Percentiles rank a stretch among this genome's conserved stretches.
These are phyloP conservation scores for Sutorius australiensis DNA, from an alignment of 768 basidiomycete genomes.

Conservation along the genomic window DNA sequence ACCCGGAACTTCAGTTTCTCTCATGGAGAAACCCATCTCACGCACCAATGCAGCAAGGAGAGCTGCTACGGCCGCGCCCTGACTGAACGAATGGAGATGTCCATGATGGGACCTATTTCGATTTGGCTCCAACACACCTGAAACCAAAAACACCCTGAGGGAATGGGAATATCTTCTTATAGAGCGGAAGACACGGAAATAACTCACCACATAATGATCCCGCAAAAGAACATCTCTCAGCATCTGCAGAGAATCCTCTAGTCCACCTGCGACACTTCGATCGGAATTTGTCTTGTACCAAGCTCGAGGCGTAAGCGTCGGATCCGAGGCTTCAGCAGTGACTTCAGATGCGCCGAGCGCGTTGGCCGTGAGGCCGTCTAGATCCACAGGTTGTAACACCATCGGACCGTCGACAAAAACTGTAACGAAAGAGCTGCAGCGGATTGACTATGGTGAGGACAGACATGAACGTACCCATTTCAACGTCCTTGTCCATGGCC, in stretches of 20 bases:
- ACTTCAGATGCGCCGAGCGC: constrained; percentile 40
- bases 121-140: constrained; percentile 42
- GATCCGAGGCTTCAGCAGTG: constrained; percentile 38
- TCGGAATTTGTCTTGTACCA: constrained; percentile 68
- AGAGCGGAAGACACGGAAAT: neutral
- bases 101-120: neutral
- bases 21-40: constrained; percentile 3
- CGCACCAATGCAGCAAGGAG: constrained; percentile 66
- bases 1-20: neutral
- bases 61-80: constrained; percentile 76
- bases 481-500: constrained; percentile 58
- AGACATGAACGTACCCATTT: constrained; percentile 47
- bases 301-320: constrained; percentile 53
- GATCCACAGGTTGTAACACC: constrained; percentile 62
- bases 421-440: constrained; percentile 23
- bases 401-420: constrained; percentile 75
- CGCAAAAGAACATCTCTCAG: constrained; percentile 56
- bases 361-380: constrained; percentile 32
- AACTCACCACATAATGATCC: constrained; percentile 62
- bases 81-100: constrained; percentile 38
- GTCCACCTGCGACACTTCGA: constrained; percentile 48
- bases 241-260: constrained; percentile 52
- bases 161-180: neutral
- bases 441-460: neutral
- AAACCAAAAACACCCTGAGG: constrained; percentile 75